phyloP scores from a whole-genome alignment of 257 asterid species.

The Solanum sparsipilum region DNA sequence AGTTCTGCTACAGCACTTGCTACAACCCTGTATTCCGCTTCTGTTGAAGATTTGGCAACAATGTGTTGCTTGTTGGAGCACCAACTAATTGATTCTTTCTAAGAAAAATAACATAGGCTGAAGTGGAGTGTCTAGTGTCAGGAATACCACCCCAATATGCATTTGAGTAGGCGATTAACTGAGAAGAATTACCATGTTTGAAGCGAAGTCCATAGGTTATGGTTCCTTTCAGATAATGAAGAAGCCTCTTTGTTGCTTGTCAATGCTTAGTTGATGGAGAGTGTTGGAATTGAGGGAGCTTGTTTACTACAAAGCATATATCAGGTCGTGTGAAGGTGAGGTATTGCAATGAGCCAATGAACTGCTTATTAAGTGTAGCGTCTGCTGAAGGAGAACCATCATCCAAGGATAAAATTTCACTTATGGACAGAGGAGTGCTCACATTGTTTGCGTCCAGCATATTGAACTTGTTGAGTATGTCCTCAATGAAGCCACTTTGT shows the following conservation, averaged over 20 bases:
- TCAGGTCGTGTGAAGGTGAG: neutral
- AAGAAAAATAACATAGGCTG: neutral
- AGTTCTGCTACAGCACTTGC: neutral
- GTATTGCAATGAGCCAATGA: neutral
- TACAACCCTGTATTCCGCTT: neutral
- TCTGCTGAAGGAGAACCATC: neutral
- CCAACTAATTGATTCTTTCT: neutral
- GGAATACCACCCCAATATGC: neutral
- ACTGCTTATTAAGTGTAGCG: neutral
- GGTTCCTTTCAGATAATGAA: neutral
- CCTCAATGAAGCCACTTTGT: neutral
- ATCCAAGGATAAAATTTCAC: neutral
- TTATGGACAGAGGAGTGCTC: neutral
- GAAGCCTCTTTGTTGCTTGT: neutral
- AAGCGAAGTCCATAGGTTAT: neutral
- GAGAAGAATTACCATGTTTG: neutral
- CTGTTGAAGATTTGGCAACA: neutral
- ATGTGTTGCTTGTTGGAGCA: neutral
- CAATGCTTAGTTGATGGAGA: neutral
- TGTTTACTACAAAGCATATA: neutral
- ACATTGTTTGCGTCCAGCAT: neutral
- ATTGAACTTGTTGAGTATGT: neutral
- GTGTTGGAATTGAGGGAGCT: neutral
- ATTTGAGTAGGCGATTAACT: neutral
- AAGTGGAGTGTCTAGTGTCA: neutral